phyloP scores from a whole-genome alignment of 1,284 basidiomycete species.

The Phellinidium pouzarii region DNA sequence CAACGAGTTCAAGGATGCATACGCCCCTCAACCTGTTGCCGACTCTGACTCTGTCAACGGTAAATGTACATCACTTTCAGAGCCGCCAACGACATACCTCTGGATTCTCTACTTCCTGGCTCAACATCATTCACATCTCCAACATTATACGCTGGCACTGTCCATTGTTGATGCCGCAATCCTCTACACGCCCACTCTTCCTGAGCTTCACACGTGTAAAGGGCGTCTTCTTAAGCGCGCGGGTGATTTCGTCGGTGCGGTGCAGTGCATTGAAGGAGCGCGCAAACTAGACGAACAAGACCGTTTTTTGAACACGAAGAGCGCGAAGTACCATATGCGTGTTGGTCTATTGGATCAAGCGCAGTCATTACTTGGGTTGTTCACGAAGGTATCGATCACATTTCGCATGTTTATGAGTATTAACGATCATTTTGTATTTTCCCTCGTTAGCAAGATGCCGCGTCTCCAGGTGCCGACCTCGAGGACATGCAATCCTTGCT shows the following conservation, averaged over 20 bases:
- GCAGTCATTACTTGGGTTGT: conserved; percentile 66
- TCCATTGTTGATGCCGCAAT: conserved; percentile 63
- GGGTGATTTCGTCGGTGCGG: conserved; percentile 77
- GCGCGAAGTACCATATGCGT: conserved; percentile 85
- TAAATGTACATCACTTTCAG: conserved; percentile 26
- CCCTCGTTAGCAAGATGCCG: conserved; percentile 73
- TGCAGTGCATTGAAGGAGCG: conserved; percentile 76
- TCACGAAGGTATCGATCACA: conserved; percentile 68
- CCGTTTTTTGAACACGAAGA: conserved; percentile 92
- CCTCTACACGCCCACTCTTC: conserved; percentile 87
- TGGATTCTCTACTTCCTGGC: conserved; percentile 96
- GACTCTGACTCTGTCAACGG: conserved; percentile 24
- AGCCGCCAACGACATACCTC: conserved; percentile 82
- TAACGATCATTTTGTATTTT: not conserved
- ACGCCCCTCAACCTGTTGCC: conserved; percentile 20
- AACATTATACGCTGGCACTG: conserved; percentile 53
- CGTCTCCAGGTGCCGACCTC: conserved; percentile 72
- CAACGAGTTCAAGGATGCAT: conserved; percentile 42
- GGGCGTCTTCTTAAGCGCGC: conserved; percentile 84
- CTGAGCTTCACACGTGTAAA: conserved; percentile 83
- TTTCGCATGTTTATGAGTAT: not conserved
- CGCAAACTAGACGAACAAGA: conserved; percentile 90
- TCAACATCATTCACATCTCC: conserved; percentile 78
- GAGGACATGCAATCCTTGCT: conserved; percentile 95
- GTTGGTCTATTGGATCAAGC: conserved; percentile 77